Evolutionary conservation across 2,329 filamentous ascomycete species (phyloP), one percentile per base, ranked within the genome.

Genomic region (Penicillium paneum): DNA sequence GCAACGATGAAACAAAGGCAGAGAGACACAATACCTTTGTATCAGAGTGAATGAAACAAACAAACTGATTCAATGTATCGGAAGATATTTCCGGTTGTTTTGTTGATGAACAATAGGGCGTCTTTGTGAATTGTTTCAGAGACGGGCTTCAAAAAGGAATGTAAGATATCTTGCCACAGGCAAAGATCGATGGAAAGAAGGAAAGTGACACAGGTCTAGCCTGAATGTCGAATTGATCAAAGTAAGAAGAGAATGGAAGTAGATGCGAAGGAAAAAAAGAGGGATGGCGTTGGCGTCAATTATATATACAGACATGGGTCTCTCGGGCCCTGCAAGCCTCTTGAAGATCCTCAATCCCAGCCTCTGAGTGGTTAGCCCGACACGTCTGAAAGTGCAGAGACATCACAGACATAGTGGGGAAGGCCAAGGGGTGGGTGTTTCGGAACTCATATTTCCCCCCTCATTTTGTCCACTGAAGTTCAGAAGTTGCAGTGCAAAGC

Each of bases 121-220:
- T 42, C 36, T 50, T 47, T 50, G 41, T 41, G 38, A 17, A 39
- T 52, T 53, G 26, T 42, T 8, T 42, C 47, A 49, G 24, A 49
- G 19, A 3, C 8, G 13, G 11, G 19, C 28, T 44, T 36, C 46
- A 54, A 50, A 54, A 70, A 69, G 59, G 66, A 68, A 62, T 61
- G 64, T 63, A 50, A 60, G 57, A 64, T 64, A 63, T 64, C 64
- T 57, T 65, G 68, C 69, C 68, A 64, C 69, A 70, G 69, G 68
- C 69, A 65, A 64, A 53, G 46, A 63, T 57, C 61, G 62, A 61
- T 59, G 42, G 58, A 55, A 61, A 59, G 59, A 58, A 70, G 57
- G 61, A 67, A 65, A 64, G 61, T 52, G 61, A 67, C 55, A 67
- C 67, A 72, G 69, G 70, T 66, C 71, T 71, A 61, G 71, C 70